Evolutionary conservation across 2,329 filamentous ascomycete genomes (phyloP), one percentile per base, ranked within the genome.

Genomic region (Venturia aucupariae): DNA sequence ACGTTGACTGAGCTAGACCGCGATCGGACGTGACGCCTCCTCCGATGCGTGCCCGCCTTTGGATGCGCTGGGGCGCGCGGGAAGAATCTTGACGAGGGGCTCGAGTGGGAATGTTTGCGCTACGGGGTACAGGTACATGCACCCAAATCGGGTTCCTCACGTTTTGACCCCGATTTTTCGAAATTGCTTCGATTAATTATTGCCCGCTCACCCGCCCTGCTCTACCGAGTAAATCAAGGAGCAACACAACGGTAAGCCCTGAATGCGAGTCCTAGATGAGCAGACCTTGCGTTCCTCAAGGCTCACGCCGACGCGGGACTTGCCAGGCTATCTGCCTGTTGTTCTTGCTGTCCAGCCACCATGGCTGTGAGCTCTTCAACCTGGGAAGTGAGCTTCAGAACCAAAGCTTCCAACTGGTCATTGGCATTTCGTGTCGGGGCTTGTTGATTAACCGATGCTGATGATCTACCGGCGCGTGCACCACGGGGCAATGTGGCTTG

Each of bases 311-410:
- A 55, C 15, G 17, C 11, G 13, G 48, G 30, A 19, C 48, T 32
- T 32, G 15, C 24, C 27, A n/a, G n/a, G n/a, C n/a, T n/a, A n/a
- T 46, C 13, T 11, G 22, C 60, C 2, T 48, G 19, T 22, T 22
- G 6, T 32, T 65, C 22, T 27, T 60, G 60, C 30, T 75, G 74
- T 68, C 74, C 70, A 64, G 73, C 73, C 55, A 77, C 71, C 67
- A 76, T 70, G 42, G 69, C 70, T 64, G 72, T 76, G 66, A 78
- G 75, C 67, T 76, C 70, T 64, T 77, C 74, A 48, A 77, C 72
- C 66, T 76, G 75, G 48, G 69, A 65, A 44, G 71, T 73, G 64
- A 78, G 74, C 68, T 73, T 74, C 48, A 75, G 66, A 65, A 77
- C 73, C 69, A 76, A 70, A 67, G 72, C 68, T 68, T 68, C 72